phyloP scores from a whole-genome alignment of 2,329 filamentous ascomycete genomes.

The Ceratocystis huliohia region DNA sequence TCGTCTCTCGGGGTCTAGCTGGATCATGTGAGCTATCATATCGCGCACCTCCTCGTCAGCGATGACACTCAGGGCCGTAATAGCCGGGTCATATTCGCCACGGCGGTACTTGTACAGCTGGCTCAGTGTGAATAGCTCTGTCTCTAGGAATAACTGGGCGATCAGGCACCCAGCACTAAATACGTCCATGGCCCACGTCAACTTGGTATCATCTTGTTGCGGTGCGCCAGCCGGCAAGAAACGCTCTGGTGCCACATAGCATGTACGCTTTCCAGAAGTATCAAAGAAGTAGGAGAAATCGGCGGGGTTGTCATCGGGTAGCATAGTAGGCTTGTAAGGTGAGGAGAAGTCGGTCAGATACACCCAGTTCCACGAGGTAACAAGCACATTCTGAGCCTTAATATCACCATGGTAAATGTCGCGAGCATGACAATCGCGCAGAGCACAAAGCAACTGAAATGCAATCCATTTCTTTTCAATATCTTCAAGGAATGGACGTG shows the following conservation, averaged over 20 bases:
- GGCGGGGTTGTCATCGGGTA: slow-evolving; percentile 92
- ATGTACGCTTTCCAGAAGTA: slow-evolving; percentile 77
- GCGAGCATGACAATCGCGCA: slow-evolving; percentile 79
- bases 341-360: slow-evolving; percentile 97
- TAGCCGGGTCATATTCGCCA: slow-evolving; percentile 79
- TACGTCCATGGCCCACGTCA: slow-evolving; percentile 93
- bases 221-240: slow-evolving; percentile 55
- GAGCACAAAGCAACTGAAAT: slow-evolving; percentile 82
- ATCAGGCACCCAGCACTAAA: slow-evolving; percentile 97
- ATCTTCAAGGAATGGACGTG: slow-evolving; percentile 87
- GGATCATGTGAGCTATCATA: slow-evolving; percentile 91
- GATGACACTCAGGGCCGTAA: slow-evolving; percentile 70
- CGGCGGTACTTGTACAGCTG: slow-evolving; percentile 90
- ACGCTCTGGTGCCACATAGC: slow-evolving; percentile 87
- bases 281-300: slow-evolving; percentile 99
- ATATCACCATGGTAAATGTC: slow-evolving; percentile 96
- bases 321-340: slow-evolving; percentile 81
- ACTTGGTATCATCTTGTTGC: slow-evolving; percentile 38
- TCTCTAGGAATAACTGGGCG: slow-evolving; percentile 86
- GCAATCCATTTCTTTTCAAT: slow-evolving; percentile 99
- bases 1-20: slow-evolving; percentile 78
- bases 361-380: slow-evolving; percentile 99
- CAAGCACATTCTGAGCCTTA: slow-evolving; percentile 92
- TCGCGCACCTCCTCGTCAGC: slow-evolving; percentile 77
- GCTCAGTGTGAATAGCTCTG: slow-evolving; percentile 93